Evolutionary conservation across 169 alveolate genomes (phyloP), one percentile per base, ranked within the genome.

Genomic region (Prorocentrum cordatum): DNA sequence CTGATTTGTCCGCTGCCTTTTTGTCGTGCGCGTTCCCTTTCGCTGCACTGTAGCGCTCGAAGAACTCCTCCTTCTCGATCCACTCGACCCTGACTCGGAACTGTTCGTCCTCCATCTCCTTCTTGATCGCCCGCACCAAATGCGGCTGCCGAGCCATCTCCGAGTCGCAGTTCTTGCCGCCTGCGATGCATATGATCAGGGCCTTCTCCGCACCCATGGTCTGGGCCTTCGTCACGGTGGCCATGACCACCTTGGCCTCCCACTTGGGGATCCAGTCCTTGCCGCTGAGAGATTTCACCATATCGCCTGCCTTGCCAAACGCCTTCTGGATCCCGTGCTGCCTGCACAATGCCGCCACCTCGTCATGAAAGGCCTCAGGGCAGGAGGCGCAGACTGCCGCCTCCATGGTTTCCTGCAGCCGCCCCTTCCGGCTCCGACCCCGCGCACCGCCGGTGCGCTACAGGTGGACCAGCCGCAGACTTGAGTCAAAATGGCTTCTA

Each of bases 211-310:
- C 9, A 22, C 36, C 32, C 68, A 72, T 26, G 12, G 66, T 42
- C 42, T 45, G 83, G 18, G 66, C 68, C 35, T 42, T 45, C 39
- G 83, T 72, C 1, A 72, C 83, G 2, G 66, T 45, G 45, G 67
- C 64, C 67, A 45, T 72, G 35, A 72, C 83, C 42, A 72, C 83
- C 36, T 72, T 72, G 33, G 83, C 83, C 59, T 72, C 83, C 83
- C 83, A 72, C 29, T 72, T 72, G 83, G 83, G 67, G 31, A 72
- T 45, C 83, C 83, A 72, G 31, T 72, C 83, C 24, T 72, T 72
- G 12, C 83, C 83, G 22, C 47, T 72, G 24, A 72, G 26, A 31
- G 68, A 26, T 10, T 72, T 31, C 31, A 72, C 68, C 83, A 72
- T 72, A 24, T 72, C 83, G 0, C 83, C 83, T 10, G 83, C 39